phyloP scores from a whole-genome alignment of 208 protist genomes.

The Novymonas esmeraldas region DNA sequence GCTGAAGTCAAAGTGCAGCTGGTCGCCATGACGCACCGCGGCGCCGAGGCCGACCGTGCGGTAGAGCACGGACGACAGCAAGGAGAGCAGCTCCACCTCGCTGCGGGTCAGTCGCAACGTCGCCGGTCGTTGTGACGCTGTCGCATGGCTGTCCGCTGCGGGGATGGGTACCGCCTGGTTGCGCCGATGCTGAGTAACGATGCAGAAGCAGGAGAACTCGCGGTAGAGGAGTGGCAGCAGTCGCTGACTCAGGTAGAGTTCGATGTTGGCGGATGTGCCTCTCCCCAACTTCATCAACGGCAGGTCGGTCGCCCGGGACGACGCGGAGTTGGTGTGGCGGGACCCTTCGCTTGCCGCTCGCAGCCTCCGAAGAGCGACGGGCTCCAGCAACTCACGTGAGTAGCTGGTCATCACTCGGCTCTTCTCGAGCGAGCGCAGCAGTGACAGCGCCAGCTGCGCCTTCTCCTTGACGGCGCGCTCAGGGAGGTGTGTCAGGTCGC shows the following conservation, averaged over 20 bases:
- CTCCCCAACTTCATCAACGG: too few species aligned
- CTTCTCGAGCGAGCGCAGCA: neutral
- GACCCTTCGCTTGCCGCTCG: neutral
- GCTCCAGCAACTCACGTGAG: constrained; percentile 5
- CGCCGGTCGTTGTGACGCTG: neutral
- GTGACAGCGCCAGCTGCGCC: constrained; percentile 13
- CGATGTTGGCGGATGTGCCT: neutral
- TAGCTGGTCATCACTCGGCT: neutral
- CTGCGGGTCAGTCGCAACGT: neutral
- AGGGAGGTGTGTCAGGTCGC: constrained; percentile 1
- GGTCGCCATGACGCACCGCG: constrained; percentile 1
- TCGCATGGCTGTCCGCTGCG: neutral
- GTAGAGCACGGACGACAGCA: constrained; percentile 3
- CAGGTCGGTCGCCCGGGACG: too few species aligned
- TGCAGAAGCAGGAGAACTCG: constrained; percentile 8
- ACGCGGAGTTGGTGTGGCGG: too few species aligned
- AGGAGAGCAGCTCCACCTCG: neutral
- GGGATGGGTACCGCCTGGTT: too few species aligned
- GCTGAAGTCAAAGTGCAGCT: neutral
- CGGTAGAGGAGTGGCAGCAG: constrained; percentile 6
- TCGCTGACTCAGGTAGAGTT: constrained; percentile 2
- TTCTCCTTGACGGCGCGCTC: constrained; percentile 6
- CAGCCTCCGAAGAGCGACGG: neutral
- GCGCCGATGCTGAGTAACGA: constrained; percentile 1
- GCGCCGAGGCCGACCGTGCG: neutral